Evolutionary conservation across 768 basidiomycete species (phyloP).

Genomic region (Boletus barrowsii): DNA sequence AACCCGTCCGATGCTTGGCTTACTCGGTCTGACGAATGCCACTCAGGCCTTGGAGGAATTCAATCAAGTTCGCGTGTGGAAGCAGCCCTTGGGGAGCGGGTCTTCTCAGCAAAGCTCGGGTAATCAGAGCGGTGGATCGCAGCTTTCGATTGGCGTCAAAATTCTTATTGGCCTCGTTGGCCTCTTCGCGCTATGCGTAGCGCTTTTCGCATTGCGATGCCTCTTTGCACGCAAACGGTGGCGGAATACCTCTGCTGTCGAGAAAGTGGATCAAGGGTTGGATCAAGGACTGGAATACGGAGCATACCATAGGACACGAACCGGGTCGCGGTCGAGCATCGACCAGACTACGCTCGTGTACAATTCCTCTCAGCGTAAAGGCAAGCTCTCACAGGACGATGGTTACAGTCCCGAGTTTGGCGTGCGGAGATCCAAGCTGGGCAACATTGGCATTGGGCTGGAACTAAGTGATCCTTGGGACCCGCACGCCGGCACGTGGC

Average conservation of each 20-base stretch:
- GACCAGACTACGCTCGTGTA: slow-evolving; percentile 36
- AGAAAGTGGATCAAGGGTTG: slow-evolving; percentile 14
- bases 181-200: slow-evolving; percentile 55
- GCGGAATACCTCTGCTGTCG: slow-evolving; percentile 13
- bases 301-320: slow-evolving; percentile 36
- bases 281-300: slow-evolving; percentile 14
- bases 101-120: slow-evolving; percentile 5
- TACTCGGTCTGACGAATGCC: slow-evolving; percentile 62
- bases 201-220: slow-evolving; percentile 56
- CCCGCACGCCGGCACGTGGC: slow-evolving; percentile 20
- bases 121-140: slow-evolving; percentile 29
- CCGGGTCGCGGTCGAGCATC: slow-evolving; percentile 23
- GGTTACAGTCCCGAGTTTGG: slow-evolving; percentile 10
- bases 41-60: slow-evolving; percentile 65
- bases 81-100: slow-evolving; percentile 47
- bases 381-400: slow-evolving; percentile 17
- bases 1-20: slow-evolving; percentile 49
- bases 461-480: slow-evolving; percentile 26
- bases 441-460: not conserved
- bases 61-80: slow-evolving; percentile 61
- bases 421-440: slow-evolving; percentile 4
- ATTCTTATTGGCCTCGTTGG: slow-evolving; percentile 58
- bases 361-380: slow-evolving; percentile 35
- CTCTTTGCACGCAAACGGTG: slow-evolving; percentile 41
- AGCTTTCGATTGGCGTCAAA: slow-evolving; percentile 56